These are phyloP conservation scores for Russula abietina DNA, from an alignment of 768 basidiomycete genomes.

Conservation along the genomic window DNA sequence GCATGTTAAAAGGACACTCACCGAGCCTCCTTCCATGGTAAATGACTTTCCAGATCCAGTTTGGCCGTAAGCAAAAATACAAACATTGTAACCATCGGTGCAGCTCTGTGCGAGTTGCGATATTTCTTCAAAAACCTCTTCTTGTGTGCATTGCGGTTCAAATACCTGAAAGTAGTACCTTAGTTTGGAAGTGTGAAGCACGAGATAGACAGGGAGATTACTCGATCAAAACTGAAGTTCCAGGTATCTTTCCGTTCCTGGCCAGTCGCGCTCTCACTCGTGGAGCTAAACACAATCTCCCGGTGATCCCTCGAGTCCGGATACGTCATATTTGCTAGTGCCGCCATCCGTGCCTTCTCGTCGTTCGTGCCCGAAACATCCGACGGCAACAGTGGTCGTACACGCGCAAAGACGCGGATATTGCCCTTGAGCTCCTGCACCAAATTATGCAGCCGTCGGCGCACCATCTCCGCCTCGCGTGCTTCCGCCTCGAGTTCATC, in stretches of 20 bases:
- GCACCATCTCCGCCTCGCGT: constrained; percentile 68
- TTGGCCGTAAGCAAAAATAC: constrained; percentile 94
- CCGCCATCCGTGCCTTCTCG: constrained; percentile 38
- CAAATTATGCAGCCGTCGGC: constrained; percentile 84
- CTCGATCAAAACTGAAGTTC: constrained; percentile 79
- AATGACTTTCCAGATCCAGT: constrained; percentile 87
- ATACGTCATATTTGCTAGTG: constrained; percentile 47
- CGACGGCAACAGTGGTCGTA: constrained; percentile 62
- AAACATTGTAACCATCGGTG: constrained; percentile 90
- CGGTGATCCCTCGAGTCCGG: constrained; percentile 72
- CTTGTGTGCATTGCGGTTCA: constrained; percentile 70
- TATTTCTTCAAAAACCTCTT: constrained; percentile 87
- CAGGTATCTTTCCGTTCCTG: constrained; percentile 75
- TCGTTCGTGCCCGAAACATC: constrained; percentile 41
- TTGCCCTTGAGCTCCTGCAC: constrained; percentile 93
- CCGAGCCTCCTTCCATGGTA: constrained; percentile 90
- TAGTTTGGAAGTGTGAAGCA: not conserved
- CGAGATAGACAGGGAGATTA: constrained; percentile 30
- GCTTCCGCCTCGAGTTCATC: constrained; percentile 63
- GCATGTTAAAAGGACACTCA: constrained; percentile 34
- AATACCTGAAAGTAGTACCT: constrained; percentile 54
- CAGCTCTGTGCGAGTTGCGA: constrained; percentile 87
- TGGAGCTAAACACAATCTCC: constrained; percentile 67
- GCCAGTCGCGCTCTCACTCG: constrained; percentile 76
- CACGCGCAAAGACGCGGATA: constrained; percentile 91